Conservation (phyloP, 768 basidiomycete genomes). For the Hydnomerulius pinastri region DNA sequence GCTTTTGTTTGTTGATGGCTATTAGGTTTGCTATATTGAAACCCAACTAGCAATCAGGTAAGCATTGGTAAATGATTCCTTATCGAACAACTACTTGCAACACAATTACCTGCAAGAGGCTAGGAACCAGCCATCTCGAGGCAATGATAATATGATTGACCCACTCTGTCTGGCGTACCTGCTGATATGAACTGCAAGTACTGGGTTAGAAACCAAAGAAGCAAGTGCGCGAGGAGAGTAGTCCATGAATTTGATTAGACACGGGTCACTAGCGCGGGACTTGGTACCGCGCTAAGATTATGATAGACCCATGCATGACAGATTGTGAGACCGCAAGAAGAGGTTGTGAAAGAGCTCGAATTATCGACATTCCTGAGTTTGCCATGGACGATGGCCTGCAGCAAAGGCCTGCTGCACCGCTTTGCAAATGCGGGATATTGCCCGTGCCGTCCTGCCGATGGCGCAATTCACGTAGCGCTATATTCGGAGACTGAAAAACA, state of each 20-base stretch:
- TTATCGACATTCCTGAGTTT: slow-evolving; percentile 4
- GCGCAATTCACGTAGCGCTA: slow-evolving; percentile 22
- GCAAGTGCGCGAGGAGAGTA: not conserved
- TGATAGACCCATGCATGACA: not conserved
- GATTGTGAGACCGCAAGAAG: not conserved
- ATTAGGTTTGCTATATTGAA: slow-evolving; percentile 39
- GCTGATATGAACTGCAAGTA: not conserved
- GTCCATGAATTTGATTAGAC: not conserved
- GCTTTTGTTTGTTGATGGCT: slow-evolving; percentile 41
- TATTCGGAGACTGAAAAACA: slow-evolving; percentile 26
- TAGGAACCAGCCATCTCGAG: no score
- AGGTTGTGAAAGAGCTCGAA: not conserved
- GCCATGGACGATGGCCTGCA: slow-evolving; percentile 23
- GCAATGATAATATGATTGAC: not conserved
- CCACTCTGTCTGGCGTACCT: slow-evolving; percentile 9
- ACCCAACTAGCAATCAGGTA: slow-evolving; percentile 39
- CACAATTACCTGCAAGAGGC: not conserved
- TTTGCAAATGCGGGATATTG: slow-evolving; percentile 10
- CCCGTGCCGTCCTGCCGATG: slow-evolving; percentile 30
- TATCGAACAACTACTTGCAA: slow-evolving; percentile 6
- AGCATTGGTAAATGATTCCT: slow-evolving; percentile 25
- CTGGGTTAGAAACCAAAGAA: not conserved
- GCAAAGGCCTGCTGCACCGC: slow-evolving; percentile 25
- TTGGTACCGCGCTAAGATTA: not conserved
- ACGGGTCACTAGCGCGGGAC: not conserved